Conservation (phyloP, 1,139 yeast species). For the Scheffersomyces parashehatae region DNA sequence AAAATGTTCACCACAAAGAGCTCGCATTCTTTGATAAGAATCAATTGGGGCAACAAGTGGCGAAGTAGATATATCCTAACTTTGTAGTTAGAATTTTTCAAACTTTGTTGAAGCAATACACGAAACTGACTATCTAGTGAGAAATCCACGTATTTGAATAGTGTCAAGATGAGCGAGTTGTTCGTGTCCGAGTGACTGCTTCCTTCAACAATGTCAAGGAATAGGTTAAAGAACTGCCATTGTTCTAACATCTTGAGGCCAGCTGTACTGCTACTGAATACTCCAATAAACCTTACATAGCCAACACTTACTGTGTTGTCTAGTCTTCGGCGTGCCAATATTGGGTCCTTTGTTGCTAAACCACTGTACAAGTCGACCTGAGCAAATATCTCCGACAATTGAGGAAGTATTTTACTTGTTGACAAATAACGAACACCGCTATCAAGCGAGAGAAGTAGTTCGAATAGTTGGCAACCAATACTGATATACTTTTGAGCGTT, state of each 20-base stretch:
- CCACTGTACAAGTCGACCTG: constrained; percentile 84
- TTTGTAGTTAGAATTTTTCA: constrained; percentile 54
- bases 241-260: constrained; percentile 73
- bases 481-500: constrained; percentile 58
- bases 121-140: constrained; percentile 67
- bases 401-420: constrained; percentile 79
- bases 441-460: constrained; percentile 57
- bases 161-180: constrained; percentile 57
- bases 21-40: constrained; percentile 34
- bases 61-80: constrained; percentile 60
- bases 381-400: constrained; percentile 82
- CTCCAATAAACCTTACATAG: constrained; percentile 76
- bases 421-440: constrained; percentile 71
- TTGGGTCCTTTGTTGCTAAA: constrained; percentile 68
- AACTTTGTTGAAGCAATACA: constrained; percentile 62
- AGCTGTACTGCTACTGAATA: constrained; percentile 54
- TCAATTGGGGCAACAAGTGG: constrained; percentile 46
- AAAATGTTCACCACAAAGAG: constrained; percentile 48
- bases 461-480: constrained; percentile 74
- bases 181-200: constrained; percentile 39
- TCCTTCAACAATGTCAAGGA: constrained; percentile 69
- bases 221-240: constrained; percentile 82
- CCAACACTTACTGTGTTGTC: constrained; percentile 71
- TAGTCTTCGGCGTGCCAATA: constrained; percentile 62
- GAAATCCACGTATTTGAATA: constrained; percentile 65